Conservation (phyloP, 257 asterid genomes). For the Solanum commersonii region DNA sequence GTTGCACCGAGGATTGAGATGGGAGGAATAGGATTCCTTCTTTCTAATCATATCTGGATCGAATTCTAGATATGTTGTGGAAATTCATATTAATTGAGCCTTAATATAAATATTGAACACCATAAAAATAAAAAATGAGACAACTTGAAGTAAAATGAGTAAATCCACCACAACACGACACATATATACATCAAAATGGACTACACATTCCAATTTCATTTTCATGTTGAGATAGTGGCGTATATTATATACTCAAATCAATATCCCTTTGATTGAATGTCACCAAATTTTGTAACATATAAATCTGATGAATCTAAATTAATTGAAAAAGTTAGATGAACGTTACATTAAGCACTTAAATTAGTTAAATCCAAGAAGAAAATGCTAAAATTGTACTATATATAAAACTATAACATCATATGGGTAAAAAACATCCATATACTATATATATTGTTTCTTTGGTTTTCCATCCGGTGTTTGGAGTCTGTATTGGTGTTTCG, state of each 20-base stretch:
- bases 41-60: neutral
- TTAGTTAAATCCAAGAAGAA: neutral
- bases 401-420: neutral
- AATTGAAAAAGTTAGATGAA: neutral
- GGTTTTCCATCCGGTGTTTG: neutral
- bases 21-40: neutral
- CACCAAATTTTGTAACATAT: neutral
- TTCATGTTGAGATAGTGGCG: neutral
- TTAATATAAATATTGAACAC: neutral
- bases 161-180: slow-evolving; percentile 10
- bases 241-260: neutral
- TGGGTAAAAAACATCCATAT: neutral
- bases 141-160: neutral
- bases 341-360: neutral
- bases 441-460: neutral
- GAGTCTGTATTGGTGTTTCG: neutral
- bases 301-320: neutral
- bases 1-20: neutral
- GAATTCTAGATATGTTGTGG: too few species aligned
- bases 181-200: neutral
- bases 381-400: neutral
- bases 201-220: neutral
- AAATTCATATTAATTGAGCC: neutral
- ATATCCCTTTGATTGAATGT: neutral
- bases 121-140: neutral